Evolutionary conservation across 108 stramenopile genomes (phyloP).

Genomic region (Skeletonema costatum): DNA sequence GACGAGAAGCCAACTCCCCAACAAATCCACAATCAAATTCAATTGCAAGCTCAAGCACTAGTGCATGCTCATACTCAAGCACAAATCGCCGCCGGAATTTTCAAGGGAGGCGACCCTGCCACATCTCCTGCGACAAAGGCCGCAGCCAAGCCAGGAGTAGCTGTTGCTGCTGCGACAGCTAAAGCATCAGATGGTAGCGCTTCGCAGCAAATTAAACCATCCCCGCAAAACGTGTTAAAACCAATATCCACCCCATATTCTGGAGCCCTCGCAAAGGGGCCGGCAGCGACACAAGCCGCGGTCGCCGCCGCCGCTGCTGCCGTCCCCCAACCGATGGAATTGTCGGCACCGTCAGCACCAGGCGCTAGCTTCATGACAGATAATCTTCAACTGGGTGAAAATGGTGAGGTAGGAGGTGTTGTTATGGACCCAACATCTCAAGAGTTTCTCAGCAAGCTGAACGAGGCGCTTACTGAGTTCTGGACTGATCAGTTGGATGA

Average conservation of each 20-base stretch:
- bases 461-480: slow-evolving; percentile 57
- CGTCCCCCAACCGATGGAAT: not conserved
- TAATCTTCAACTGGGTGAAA: slow-evolving; percentile 5
- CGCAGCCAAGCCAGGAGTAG: slow-evolving; percentile 3
- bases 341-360: not conserved
- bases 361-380: not conserved
- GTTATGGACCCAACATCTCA: slow-evolving; percentile 60
- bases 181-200: not conserved
- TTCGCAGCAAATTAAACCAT: slow-evolving; percentile 13
- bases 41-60: slow-evolving; percentile 74
- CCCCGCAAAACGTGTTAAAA: slow-evolving; percentile 8
- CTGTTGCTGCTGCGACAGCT: slow-evolving; percentile 28
- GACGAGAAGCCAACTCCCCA: slow-evolving; percentile 58
- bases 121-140: slow-evolving; percentile 5
- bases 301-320: slow-evolving; percentile 14
- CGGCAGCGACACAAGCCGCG: not conserved
- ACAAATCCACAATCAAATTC: slow-evolving; percentile 84
- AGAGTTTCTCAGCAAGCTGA: slow-evolving; percentile 72
- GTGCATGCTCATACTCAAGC: slow-evolving; percentile 88
- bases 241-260: not conserved
- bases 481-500: slow-evolving; percentile 73
- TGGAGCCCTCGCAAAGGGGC: not conserved
- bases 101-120: slow-evolving; percentile 53
- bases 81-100: slow-evolving; percentile 82
- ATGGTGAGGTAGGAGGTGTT: slow-evolving; percentile 30